These are phyloP conservation scores for Rhodotorula sphaerocarpa DNA, from an alignment of 768 basidiomycete genomes.

Conservation along the genomic window DNA sequence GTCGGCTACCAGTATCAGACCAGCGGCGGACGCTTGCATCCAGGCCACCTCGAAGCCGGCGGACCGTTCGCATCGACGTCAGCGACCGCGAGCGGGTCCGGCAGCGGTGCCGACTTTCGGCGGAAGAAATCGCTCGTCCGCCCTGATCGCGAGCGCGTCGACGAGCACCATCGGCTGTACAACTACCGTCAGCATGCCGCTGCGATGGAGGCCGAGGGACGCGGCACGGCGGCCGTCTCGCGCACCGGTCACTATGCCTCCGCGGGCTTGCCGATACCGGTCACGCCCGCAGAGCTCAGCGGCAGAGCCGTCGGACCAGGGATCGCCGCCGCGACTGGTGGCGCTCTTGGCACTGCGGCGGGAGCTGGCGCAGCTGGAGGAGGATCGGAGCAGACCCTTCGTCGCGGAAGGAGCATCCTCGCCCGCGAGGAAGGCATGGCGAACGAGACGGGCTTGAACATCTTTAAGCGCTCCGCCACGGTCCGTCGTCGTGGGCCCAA, in stretches of 20 bases:
- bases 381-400: conserved; percentile 46
- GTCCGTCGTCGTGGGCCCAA: conserved; percentile 55
- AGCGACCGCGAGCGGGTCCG: not conserved
- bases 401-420: conserved; percentile 81
- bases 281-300: conserved; percentile 10
- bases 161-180: conserved; percentile 86
- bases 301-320: conserved; percentile 1
- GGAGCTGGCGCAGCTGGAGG: conserved; percentile 35
- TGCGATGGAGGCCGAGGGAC: conserved; percentile 62
- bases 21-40: no score
- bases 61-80: not conserved
- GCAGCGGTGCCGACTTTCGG: conserved; percentile 42
- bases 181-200: conserved; percentile 84
- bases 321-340: not conserved
- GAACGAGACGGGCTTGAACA: conserved; percentile 80
- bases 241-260: conserved; percentile 74
- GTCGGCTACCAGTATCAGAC: conserved; percentile 6
- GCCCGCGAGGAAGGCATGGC: conserved; percentile 75
- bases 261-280: conserved; percentile 25
- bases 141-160: conserved; percentile 93
- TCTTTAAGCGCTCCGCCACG: conserved; percentile 79
- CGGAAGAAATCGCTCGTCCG: conserved; percentile 86
- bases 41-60: no score
- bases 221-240: conserved; percentile 58
- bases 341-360: not conserved